Evolutionary conservation across 352 stramenopile genomes (phyloP).

Genomic region (Phytophthora rubi): DNA sequence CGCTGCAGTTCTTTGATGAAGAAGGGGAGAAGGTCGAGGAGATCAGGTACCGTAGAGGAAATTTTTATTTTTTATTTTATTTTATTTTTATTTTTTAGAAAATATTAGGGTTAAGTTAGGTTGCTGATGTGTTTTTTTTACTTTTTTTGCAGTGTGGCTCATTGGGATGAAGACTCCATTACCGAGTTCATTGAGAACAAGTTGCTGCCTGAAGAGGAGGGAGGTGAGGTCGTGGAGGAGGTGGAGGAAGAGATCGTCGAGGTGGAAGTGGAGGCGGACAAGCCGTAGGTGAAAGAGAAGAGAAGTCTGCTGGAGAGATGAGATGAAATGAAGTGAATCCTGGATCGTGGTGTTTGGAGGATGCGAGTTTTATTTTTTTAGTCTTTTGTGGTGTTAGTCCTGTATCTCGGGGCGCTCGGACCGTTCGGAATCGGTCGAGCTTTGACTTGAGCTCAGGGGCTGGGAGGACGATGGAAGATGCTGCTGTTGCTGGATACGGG

Average conservation of each 20-base stretch:
- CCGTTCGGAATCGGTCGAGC: conserved; percentile 17
- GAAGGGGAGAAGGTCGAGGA: conserved; percentile 60
- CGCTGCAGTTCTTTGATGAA: conserved; percentile 72
- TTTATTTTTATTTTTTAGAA: conserved; percentile 2
- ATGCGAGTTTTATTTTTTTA: not conserved
- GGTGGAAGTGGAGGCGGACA: conserved; percentile 32
- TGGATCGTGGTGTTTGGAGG: not conserved
- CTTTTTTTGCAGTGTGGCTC: conserved; percentile 52
- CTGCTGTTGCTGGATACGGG: conserved; percentile 24
- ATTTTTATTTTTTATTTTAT: not conserved
- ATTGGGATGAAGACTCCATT: conserved; percentile 80
- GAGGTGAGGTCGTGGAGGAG: conserved; percentile 15
- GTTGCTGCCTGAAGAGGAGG: conserved; percentile 38
- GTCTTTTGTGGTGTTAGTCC: conserved; percentile 8
- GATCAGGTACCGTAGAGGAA: conserved; percentile 51
- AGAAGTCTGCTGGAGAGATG: not conserved
- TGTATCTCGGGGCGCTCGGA: conserved; percentile 25
- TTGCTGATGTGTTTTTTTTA: not conserved
- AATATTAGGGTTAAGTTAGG: not conserved
- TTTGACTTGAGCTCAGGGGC: conserved; percentile 6
- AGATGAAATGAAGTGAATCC: conserved; percentile 9
- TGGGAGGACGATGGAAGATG: not conserved
- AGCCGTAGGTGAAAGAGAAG: conserved; percentile 7
- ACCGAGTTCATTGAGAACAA: conserved; percentile 75
- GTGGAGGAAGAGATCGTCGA: conserved; percentile 24